These are phyloP conservation scores for Madurella fahalii DNA, from an alignment of 2,329 filamentous ascomycete species.

Conservation along the genomic window DNA sequence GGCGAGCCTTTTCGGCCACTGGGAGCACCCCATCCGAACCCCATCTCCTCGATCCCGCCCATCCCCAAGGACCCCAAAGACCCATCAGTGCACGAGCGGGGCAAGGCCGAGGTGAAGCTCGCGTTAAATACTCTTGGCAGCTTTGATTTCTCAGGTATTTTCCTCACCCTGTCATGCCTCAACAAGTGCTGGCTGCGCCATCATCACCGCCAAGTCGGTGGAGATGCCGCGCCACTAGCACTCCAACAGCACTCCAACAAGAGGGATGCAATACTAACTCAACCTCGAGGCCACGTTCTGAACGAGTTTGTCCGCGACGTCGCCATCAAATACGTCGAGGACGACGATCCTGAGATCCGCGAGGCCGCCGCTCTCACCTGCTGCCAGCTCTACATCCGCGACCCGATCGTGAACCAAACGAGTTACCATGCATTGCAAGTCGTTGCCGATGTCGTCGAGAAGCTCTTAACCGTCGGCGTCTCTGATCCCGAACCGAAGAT, in stretches of 20 bases:
- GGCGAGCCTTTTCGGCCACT: constrained; percentile 89
- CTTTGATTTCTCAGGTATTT: constrained; percentile 77
- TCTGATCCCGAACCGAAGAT: constrained; percentile 89
- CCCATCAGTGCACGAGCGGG: constrained; percentile 71
- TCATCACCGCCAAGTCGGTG: not conserved
- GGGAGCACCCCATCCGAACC: constrained; percentile 80
- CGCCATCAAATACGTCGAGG: constrained; percentile 95
- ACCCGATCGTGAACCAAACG: constrained; percentile 96
- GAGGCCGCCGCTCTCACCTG: constrained; percentile 94
- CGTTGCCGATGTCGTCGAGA: constrained; percentile 96
- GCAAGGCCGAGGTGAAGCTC: constrained; percentile 84
- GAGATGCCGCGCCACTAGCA: not conserved
- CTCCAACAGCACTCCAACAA: not conserved
- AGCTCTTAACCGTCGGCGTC: constrained; percentile 88
- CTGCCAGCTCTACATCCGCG: constrained; percentile 93
- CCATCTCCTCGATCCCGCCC: constrained; percentile 74
- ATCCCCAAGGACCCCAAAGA: constrained; percentile 86
- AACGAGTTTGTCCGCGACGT: constrained; percentile 99
- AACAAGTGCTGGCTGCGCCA: not conserved
- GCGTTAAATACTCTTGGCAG: constrained; percentile 94
- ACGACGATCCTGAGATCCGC: constrained; percentile 87
- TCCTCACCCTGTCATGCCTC: not conserved
- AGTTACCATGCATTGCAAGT: constrained; percentile 96
- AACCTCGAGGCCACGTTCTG: constrained; percentile 65
- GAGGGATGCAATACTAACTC: constrained; percentile 18